Percentiles rank a stretch among this genome's conserved stretches.
Conservation (phyloP, 2,329 filamentous ascomycete genomes). For the Aspergillus aculeatus region DNA sequence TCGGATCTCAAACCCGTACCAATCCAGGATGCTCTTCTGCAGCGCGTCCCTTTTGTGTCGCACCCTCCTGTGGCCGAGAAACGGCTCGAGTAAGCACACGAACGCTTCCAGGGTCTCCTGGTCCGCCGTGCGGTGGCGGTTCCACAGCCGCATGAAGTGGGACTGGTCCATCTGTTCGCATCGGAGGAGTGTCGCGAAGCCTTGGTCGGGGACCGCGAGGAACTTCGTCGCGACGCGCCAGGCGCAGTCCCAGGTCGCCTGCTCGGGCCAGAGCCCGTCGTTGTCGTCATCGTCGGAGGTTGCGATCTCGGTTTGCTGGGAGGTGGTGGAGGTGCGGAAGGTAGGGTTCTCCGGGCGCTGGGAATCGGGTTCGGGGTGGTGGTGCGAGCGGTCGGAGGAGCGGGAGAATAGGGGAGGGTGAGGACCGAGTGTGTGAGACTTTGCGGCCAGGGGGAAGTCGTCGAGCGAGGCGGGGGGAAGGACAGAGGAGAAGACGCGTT, state of each 20-base stretch:
- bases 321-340: not conserved
- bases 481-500: constrained; percentile 46
- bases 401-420: not conserved
- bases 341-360: constrained; percentile 5
- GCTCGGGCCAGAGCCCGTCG: constrained; percentile 26
- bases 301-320: constrained; percentile 9
- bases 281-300: not conserved
- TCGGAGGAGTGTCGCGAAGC: constrained; percentile 30
- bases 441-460: constrained; percentile 30
- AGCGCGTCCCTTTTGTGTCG: constrained; percentile 15
- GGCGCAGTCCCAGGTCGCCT: constrained; percentile 39
- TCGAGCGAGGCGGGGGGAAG: constrained; percentile 42
- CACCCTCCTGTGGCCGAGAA: constrained; percentile 15
- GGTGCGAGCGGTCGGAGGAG: not conserved
- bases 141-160: constrained; percentile 32
- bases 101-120: constrained; percentile 35
- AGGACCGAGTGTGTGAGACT: constrained; percentile 22
- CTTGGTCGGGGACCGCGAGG: constrained; percentile 38
- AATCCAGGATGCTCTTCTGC: constrained; percentile 37
- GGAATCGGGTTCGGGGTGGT: constrained; percentile 14
- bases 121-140: constrained; percentile 27
- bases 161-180: constrained; percentile 27
- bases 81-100: constrained; percentile 28
- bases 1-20: constrained; percentile 46
- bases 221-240: constrained; percentile 44